Evolutionary conservation across 768 basidiomycete species (phyloP), one percentile per base, ranked within the genome.

Genomic region (Gymnopilus junonius): DNA sequence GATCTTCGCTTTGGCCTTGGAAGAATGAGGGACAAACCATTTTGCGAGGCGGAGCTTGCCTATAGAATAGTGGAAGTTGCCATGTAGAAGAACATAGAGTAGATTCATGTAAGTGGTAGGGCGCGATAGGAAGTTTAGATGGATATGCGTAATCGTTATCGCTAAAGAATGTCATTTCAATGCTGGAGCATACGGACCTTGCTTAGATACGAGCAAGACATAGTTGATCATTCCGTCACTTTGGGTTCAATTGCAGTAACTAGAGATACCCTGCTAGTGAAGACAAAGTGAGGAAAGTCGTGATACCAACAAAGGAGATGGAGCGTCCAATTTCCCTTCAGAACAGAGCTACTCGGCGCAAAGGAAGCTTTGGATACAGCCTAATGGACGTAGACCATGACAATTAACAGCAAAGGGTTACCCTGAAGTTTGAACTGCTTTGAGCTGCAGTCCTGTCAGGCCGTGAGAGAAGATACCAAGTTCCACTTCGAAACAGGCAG

Each of bases 31-130:
- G 20, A 87, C 84, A 75, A 94, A 99, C 97, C 97, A 99, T 84
- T 99, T 99, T 31, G 95, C 89, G 37, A 98, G 86, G 58, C 97
- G 88, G 55, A 98, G 87, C 80, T 97, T 97, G 67, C 96, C 94
- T 96, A 57, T 15, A 50, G 34, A 40, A 15, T n/a, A n/a, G n/a
- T n/a, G n/a, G 21, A n/a, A 25, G 34, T 14, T 11, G 12, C 23
- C 37, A 37, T 23, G 10, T 5, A 39, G 54, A 15, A 29, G 37
- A 23, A 17, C n/a, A n/a, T n/a, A n/a, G n/a, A n/a, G n/a, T n/a
- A n/a, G n/a, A n/a, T n/a, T n/a, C n/a, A n/a, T n/a, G n/a, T n/a
- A n/a, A n/a, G n/a, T n/a, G n/a, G n/a, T n/a, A n/a, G n/a, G n/a
- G n/a, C n/a, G n/a, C n/a, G n/a, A 54, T 1, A 21, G 21, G 53